Evolutionary conservation across 192 early-diverging fungal genomes (phyloP).

Genomic region (Podochytrium sp.): DNA sequence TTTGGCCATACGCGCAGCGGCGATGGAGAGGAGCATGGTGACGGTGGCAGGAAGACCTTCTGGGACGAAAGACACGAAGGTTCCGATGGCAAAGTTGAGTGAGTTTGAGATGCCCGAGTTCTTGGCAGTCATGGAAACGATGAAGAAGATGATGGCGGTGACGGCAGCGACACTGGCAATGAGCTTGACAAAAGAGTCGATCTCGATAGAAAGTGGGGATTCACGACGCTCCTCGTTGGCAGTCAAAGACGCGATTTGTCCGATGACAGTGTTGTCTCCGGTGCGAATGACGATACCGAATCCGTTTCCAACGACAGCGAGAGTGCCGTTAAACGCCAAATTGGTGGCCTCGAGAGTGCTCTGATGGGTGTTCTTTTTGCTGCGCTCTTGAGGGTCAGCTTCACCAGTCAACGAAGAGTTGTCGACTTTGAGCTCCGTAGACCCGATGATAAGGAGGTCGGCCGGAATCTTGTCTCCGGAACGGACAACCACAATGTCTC

Average conservation of each 20-base stretch:
- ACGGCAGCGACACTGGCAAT: slow-evolving; percentile 47
- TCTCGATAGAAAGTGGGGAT: slow-evolving; percentile 52
- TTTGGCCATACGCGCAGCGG: slow-evolving; percentile 58
- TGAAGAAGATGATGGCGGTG: slow-evolving; percentile 58
- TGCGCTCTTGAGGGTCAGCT: slow-evolving; percentile 44
- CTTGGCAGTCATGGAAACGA: slow-evolving; percentile 41
- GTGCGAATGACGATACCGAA: slow-evolving; percentile 58
- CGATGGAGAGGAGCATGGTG: slow-evolving; percentile 57
- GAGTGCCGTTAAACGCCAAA: slow-evolving; percentile 48
- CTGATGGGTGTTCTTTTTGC: slow-evolving; percentile 11
- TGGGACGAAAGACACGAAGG: slow-evolving; percentile 57
- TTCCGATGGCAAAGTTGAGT: slow-evolving; percentile 57
- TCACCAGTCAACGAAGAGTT: slow-evolving; percentile 57
- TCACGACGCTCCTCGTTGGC: slow-evolving; percentile 44
- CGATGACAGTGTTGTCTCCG: slow-evolving; percentile 56
- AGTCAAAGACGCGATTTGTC: slow-evolving; percentile 53
- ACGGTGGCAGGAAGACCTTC: slow-evolving; percentile 61
- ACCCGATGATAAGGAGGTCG: slow-evolving; percentile 41
- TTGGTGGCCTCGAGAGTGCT: slow-evolving; percentile 52
- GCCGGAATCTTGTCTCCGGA: slow-evolving; percentile 51
- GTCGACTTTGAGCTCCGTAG: slow-evolving; percentile 51
- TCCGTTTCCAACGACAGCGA: slow-evolving; percentile 54
- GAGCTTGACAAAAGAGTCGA: slow-evolving; percentile 52
- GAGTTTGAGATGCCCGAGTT: slow-evolving; percentile 44
- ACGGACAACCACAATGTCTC: slow-evolving; percentile 47